Evolutionary conservation across 306 rosid genomes (phyloP).

Genomic region (Spatholobus suberectus): DNA sequence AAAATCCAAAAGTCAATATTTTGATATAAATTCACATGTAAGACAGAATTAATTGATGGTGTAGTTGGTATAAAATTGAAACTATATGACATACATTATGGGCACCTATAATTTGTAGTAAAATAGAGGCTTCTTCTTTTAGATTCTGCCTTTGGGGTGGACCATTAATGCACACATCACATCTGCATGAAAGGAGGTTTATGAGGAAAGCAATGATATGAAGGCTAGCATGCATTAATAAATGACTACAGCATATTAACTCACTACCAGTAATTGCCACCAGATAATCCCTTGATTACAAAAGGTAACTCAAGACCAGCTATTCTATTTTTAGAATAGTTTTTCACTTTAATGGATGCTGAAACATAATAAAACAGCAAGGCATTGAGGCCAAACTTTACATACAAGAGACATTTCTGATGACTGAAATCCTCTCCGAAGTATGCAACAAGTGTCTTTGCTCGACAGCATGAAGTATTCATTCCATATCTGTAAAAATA

Average conservation of each 20-base stretch:
- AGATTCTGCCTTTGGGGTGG: conserved; percentile 77
- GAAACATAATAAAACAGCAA: conserved; percentile 30
- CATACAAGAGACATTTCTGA: conserved; percentile 82
- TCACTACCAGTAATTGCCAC: conserved; percentile 3
- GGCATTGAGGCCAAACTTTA: conserved; percentile 29
- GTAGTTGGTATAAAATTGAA: conserved; percentile 30
- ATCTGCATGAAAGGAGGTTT: conserved; percentile 57
- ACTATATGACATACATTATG: conserved; percentile 56
- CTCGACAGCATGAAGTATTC: conserved; percentile 84
- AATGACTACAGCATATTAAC: conserved; percentile 1
- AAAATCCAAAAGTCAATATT: conserved; percentile 14
- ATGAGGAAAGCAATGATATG: neutral
- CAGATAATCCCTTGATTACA: conserved; percentile 3
- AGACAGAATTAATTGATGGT: conserved; percentile 11
- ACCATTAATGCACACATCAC: conserved; percentile 82
- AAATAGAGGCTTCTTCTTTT: conserved; percentile 72
- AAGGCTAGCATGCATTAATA: conserved; percentile 23
- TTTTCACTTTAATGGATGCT: conserved; percentile 10
- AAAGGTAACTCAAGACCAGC: neutral
- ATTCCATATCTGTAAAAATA: conserved; percentile 76
- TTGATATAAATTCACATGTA: conserved; percentile 29
- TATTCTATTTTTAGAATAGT: conserved; percentile 20
- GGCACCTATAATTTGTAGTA: conserved; percentile 68
- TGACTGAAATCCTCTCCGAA: conserved; percentile 75
- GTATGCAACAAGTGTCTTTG: conserved; percentile 81